Percentiles rank a stretch among this genome's conserved stretches.
Conservation (phyloP, 2,329 filamentous ascomycete species). For the Pestalotiopsis sp. region DNA sequence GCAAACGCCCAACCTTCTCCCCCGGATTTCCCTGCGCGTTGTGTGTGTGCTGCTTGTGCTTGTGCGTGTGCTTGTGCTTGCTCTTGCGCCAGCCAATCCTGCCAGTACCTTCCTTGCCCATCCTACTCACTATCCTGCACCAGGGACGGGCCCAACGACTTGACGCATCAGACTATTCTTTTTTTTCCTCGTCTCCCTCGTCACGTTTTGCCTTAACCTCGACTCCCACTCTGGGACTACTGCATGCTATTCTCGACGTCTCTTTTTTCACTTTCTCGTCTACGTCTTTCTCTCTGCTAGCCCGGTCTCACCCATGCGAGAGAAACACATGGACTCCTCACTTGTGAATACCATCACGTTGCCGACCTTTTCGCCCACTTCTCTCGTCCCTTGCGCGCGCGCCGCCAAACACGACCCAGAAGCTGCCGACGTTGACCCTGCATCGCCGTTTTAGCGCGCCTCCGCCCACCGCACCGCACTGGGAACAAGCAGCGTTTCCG, state of each 20-base stretch:
- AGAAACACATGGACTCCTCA: background rate
- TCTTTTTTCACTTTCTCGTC: background rate
- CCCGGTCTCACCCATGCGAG: background rate
- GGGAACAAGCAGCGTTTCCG: background rate
- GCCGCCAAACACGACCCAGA: background rate
- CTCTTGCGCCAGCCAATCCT: background rate
- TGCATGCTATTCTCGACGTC: background rate
- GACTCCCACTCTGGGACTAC: background rate
- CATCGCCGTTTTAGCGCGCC: background rate
- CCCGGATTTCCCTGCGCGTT: constrained; percentile 6
- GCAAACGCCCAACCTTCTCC: background rate
- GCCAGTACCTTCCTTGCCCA: background rate
- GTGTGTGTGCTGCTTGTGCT: background rate
- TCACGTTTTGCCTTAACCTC: background rate
- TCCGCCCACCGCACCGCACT: background rate
- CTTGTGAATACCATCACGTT: background rate
- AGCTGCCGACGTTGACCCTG: background rate
- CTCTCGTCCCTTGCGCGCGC: background rate
- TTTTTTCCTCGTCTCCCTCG: background rate
- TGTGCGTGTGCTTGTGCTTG: background rate
- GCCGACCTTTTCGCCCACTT: background rate
- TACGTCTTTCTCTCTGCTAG: background rate
- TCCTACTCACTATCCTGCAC: background rate
- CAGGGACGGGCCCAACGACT: background rate
- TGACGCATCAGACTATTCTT: background rate